Evolutionary conservation across 164 flowering plant genomes (phyloP).

Genomic region (Vitis rotundifolia): DNA sequence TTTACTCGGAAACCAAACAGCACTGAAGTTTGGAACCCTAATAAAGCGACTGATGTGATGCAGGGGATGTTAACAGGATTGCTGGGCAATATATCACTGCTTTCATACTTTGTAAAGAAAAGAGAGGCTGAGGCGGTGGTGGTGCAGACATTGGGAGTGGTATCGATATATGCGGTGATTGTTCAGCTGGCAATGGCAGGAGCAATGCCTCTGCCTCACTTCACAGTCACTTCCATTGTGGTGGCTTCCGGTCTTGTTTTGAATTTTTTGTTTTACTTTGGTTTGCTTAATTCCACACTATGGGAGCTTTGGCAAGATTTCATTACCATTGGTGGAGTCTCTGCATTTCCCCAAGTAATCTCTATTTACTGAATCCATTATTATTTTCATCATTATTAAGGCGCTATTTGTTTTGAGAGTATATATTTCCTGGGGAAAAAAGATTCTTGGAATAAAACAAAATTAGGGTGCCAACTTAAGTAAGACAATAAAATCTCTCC

Average conservation of each 20-base stretch:
- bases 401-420: no score
- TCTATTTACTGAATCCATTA: not conserved
- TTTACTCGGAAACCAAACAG: not conserved
- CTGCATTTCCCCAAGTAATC: conserved; percentile 88
- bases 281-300: conserved; percentile 41
- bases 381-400: no score
- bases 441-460: no score
- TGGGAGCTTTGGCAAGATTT: conserved; percentile 95
- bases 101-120: conserved; percentile 89
- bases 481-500: no score
- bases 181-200: conserved; percentile 78
- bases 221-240: conserved; percentile 55
- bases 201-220: conserved; percentile 83
- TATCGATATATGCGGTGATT: conserved; percentile 64
- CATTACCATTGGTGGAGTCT: conserved; percentile 78
- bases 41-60: conserved; percentile 1
- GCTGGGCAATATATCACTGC: conserved; percentile 86
- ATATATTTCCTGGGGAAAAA: no score
- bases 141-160: conserved; percentile 85
- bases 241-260: conserved; percentile 64
- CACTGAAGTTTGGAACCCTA: not conserved
- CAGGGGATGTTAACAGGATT: conserved; percentile 92
- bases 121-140: conserved; percentile 78
- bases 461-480: no score
- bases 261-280: conserved; percentile 74